phyloP scores from a whole-genome alignment of 192 early-diverging fungal species.

The Coemansia sp. region DNA sequence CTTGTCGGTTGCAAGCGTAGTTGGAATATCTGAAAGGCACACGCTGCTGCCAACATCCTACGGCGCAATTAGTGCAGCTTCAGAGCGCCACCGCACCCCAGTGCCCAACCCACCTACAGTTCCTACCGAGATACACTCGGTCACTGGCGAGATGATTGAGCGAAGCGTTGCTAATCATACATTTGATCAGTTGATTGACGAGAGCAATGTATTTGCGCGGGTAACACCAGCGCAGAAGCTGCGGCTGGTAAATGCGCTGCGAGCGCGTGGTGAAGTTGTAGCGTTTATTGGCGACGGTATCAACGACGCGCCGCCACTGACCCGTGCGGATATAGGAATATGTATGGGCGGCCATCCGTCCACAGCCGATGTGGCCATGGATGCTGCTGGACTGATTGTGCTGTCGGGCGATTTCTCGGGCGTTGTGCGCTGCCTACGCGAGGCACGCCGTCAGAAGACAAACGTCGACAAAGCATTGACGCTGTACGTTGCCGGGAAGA shows the following conservation, averaged over 20 bases:
- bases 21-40: slow-evolving; percentile 34
- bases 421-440: slow-evolving; percentile 34
- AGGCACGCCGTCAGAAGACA: slow-evolving; percentile 22
- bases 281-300: slow-evolving; percentile 76
- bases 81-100: not conserved
- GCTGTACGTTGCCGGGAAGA: slow-evolving; percentile 37
- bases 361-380: slow-evolving; percentile 63
- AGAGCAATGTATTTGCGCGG: slow-evolving; percentile 49
- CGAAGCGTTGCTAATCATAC: slow-evolving; percentile 21
- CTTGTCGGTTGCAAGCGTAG: slow-evolving; percentile 36
- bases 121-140: slow-evolving; percentile 29
- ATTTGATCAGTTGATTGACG: slow-evolving; percentile 36
- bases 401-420: slow-evolving; percentile 34
- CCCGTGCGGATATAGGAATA: slow-evolving; percentile 80
- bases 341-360: slow-evolving; percentile 72
- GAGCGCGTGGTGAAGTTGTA: slow-evolving; percentile 46
- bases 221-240: slow-evolving; percentile 43
- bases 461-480: slow-evolving; percentile 32
- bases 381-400: slow-evolving; percentile 39
- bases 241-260: slow-evolving; percentile 39
- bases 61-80: not conserved
- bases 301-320: slow-evolving; percentile 86
- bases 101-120: not conserved
- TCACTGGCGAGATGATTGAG: slow-evolving; percentile 50
- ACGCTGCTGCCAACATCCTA: not conserved